Conservation (phyloP, 2,329 filamentous ascomycete species). For the Paraconiothyrium brasiliense region DNA sequence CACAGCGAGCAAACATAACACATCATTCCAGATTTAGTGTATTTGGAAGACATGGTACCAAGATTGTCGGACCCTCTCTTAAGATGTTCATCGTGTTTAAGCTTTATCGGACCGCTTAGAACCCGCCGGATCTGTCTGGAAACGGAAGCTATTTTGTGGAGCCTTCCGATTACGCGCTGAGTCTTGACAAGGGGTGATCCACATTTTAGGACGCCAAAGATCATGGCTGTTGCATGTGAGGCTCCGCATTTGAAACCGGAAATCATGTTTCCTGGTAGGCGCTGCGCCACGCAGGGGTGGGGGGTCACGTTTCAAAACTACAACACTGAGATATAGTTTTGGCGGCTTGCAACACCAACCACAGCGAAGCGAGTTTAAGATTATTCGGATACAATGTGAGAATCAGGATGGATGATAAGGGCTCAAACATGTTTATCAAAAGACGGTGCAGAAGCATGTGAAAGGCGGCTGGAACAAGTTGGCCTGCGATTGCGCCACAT, state of each 20-base stretch:
- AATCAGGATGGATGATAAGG: no score
- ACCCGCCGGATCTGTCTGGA: not conserved
- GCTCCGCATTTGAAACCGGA: slow-evolving; percentile 10
- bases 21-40: not conserved
- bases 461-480: no score
- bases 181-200: not conserved
- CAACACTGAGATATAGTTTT: not conserved
- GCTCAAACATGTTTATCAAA: no score
- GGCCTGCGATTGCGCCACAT: no score
- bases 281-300: not conserved
- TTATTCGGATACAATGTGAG: no score
- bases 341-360: not conserved
- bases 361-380: no score
- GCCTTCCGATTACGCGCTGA: not conserved
- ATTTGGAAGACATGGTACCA: slow-evolving; percentile 13
- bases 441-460: no score
- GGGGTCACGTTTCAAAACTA: slow-evolving; percentile 6
- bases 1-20: not conserved
- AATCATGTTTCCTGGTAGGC: not conserved
- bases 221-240: not conserved
- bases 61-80: slow-evolving; percentile 10
- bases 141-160: not conserved
- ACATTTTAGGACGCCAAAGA: not conserved
- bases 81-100: slow-evolving; percentile 6
- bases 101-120: slow-evolving; percentile 1